Evolutionary conservation across 179 eudicot species (phyloP).

Genomic region (Beta corolliflora): DNA sequence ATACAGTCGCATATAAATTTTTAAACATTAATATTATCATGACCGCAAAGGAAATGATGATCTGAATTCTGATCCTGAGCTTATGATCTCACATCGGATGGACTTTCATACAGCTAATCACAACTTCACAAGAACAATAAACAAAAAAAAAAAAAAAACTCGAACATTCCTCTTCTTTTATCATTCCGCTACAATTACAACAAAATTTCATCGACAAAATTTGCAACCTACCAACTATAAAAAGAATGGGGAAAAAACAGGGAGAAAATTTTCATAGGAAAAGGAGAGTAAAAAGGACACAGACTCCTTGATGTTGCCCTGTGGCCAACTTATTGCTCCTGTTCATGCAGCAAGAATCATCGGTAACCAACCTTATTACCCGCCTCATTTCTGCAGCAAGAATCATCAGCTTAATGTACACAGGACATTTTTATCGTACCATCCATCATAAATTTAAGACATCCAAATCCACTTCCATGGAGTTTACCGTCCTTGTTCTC

Average conservation of each 20-base stretch:
- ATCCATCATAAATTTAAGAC: neutral
- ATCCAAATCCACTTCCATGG: neutral
- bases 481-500: slow-evolving; percentile 12
- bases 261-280: neutral
- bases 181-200: slow-evolving; percentile 22
- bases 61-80: neutral
- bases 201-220: slow-evolving; percentile 27
- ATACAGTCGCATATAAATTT: no score
- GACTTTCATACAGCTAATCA: neutral
- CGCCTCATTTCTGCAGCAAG: slow-evolving; percentile 33
- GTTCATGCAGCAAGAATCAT: slow-evolving; percentile 36
- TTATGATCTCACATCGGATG: neutral
- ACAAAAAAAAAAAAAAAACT: neutral
- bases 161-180: slow-evolving; percentile 9
- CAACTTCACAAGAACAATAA: neutral
- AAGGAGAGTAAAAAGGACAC: slow-evolving; percentile 7
- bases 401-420: slow-evolving; percentile 21
- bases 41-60: neutral
- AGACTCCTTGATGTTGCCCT: slow-evolving; percentile 15
- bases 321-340: slow-evolving; percentile 29
- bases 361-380: slow-evolving; percentile 34
- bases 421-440: slow-evolving; percentile 28
- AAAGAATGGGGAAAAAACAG: slow-evolving; percentile 22
- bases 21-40: neutral
- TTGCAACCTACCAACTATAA: slow-evolving; percentile 27